Conservation (phyloP, 2,329 filamentous ascomycete species). For the Neofusicoccum ribis region DNA sequence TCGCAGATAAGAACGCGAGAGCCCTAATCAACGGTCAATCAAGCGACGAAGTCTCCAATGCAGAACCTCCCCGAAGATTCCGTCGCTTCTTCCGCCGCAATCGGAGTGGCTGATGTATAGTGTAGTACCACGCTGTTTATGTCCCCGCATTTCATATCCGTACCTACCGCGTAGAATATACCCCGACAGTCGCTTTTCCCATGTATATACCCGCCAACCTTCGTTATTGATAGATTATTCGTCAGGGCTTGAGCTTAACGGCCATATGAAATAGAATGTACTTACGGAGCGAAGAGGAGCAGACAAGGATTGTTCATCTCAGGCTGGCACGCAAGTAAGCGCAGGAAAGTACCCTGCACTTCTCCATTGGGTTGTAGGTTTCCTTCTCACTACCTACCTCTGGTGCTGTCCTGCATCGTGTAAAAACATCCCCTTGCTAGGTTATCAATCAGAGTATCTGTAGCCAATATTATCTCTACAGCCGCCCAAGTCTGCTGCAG, state of each 20-base stretch:
- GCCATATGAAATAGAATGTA: too few relatives aligned
- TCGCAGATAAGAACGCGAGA: slow-evolving; percentile 37
- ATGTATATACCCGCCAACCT: too few relatives aligned
- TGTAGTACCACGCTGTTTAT: neutral
- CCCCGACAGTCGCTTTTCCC: slow-evolving; percentile 1
- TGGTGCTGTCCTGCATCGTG: too few relatives aligned
- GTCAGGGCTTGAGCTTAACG: too few relatives aligned
- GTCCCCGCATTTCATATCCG: neutral
- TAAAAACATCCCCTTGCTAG: neutral
- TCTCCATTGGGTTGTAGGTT: neutral
- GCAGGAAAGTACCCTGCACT: too few relatives aligned
- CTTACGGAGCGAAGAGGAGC: too few relatives aligned
- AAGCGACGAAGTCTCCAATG: neutral
- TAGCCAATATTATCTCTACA: neutral
- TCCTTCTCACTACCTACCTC: neutral
- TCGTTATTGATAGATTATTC: too few relatives aligned
- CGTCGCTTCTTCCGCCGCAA: slow-evolving; percentile 10
- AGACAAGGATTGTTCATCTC: too few relatives aligned
- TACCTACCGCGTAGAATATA: slow-evolving; percentile 4
- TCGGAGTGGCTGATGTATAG: slow-evolving; percentile 5
- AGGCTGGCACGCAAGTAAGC: too few relatives aligned
- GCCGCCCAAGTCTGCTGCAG: neutral
- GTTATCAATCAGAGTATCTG: neutral
- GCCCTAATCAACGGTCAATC: neutral
- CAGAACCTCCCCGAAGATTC: neutral